Evolutionary conservation across 495 filamentous ascomycete species (phyloP), one percentile per base, ranked within the genome.

Genomic region (Staphylotrichum tortipilum): DNA sequence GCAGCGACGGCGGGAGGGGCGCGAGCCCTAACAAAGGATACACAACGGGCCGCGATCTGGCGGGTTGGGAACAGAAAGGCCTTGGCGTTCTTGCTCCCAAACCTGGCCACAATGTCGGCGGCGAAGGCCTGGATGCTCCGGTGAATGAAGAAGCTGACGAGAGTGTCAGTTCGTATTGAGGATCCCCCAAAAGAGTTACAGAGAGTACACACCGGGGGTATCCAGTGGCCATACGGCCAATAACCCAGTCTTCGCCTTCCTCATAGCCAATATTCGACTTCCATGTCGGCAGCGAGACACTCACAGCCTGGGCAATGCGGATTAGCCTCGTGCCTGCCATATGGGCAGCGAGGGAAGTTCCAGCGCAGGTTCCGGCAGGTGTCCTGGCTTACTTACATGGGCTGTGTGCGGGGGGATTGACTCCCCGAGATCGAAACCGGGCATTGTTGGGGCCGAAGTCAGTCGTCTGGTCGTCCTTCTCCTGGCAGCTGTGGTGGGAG

Each of bases 241-340:
- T 47, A 10, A 98, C 85, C 86, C 88, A 90, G 46, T 82, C 74
- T 61, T 92, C 77, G 24, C 89, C 91, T 65, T 97, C 88, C 65
- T 97, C 92, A 55, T 98, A 98, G 2, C 78, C 92, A 22, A 97
- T 71, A 61, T 91, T 95, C 35, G 89, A 70, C 55, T 72, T 79
- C 92, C 92, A 98, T 72, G 91, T 92, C 37, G 92, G 92, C 28
- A 98, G 74, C 3, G 94, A 97, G 18, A 95, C 89, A 63, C 90
- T 96, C 52, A 97, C 87, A 40, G 92, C 94, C 91, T 97, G 35
- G 45, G 31, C 23, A 23, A 34, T 55, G 52, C 54, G 49, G 26
- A 44, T 53, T 19, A 64, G 52, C 50, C n/a, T n/a, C n/a, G n/a
- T n/a, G n/a, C n/a, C n/a, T n/a, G n/a, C n/a, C n/a, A n/a, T n/a